Evolutionary conservation across 176 grass and related monocot species (phyloP), one percentile per base, ranked within the genome.

Genomic region (Zizania latifolia): DNA sequence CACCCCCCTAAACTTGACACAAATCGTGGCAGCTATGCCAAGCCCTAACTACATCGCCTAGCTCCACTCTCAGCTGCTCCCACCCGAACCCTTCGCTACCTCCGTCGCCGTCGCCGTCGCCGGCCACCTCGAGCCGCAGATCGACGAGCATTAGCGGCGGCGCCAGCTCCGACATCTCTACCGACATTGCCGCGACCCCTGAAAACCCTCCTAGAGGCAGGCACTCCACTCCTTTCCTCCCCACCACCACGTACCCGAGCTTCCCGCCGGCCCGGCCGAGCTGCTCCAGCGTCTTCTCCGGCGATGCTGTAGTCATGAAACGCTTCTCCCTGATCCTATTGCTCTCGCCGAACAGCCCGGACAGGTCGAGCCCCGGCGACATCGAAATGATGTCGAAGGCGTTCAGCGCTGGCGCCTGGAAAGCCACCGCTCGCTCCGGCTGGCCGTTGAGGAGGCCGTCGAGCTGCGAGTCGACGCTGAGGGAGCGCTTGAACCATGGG

Each of bases 311-410:
- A 6, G 93, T 90, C 72, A 82, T 87, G 83, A 97, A 97, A 71
- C 77, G 51, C 64, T 58, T 83, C 77, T 80, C 81, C 34, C 77
- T 79, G 35, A 28, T 74, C 10, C 28, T 39, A 30, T 68, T 78
- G 15, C 80, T 51, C 11, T 80, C 70, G 16, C 81, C 77, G 62
- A 97, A 97, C 19, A 97, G 26, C 0, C 88, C 80, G 4, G 93
- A 97, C 10, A 97, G 80, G 41, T 97, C 58, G 2, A 97, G 75
- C 15, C 90, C 90, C 6, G 88, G 58, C 6, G 93, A 93, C 30
- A 93, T 84, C 23, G 93, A 91, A 30, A 97, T 97, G 64, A 97
- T 83, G 55, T 97, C 85, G 75, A 97, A 97, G 5, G 93, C 93
- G 72, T 93, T 97, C 53, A 90, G 23, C 8, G 76, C 24, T 33